Conservation (phyloP, 495 filamentous ascomycete genomes). For the Copromyces sp. region DNA sequence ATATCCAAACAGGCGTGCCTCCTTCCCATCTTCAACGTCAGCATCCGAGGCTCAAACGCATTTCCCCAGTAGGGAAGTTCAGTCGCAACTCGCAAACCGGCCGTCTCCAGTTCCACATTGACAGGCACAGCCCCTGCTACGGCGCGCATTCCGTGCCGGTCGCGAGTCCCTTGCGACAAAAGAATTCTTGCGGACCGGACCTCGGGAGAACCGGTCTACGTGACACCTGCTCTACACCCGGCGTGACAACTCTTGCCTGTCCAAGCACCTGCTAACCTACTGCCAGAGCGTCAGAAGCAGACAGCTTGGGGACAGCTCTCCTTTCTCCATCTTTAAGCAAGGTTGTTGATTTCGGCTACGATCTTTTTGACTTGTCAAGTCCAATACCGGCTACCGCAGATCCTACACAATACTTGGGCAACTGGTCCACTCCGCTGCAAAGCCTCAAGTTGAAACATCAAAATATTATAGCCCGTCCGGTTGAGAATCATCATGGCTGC, state of each 20-base stretch:
- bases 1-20: not conserved
- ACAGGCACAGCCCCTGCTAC: not conserved
- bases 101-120: not conserved
- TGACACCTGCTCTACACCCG: not conserved
- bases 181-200: not conserved
- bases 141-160: not conserved
- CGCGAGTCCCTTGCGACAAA: not conserved
- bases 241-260: not conserved
- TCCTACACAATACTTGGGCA: not conserved
- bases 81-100: not conserved
- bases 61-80: not conserved
- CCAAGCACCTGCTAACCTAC: not conserved
- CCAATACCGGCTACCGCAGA: not conserved
- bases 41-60: not conserved
- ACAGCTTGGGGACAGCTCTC: not conserved
- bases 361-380: not conserved
- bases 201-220: not conserved
- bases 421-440: not conserved
- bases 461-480: not conserved
- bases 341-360: not conserved
- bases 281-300: not conserved
- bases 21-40: not conserved
- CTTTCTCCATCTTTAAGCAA: not conserved
- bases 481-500: not conserved
- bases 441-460: not conserved